A percentile compares a stretch with the other conserved stretches of the same genome.
phyloP scores from a whole-genome alignment of 2,329 filamentous ascomycete species.

The Aspergillus fischeri region DNA sequence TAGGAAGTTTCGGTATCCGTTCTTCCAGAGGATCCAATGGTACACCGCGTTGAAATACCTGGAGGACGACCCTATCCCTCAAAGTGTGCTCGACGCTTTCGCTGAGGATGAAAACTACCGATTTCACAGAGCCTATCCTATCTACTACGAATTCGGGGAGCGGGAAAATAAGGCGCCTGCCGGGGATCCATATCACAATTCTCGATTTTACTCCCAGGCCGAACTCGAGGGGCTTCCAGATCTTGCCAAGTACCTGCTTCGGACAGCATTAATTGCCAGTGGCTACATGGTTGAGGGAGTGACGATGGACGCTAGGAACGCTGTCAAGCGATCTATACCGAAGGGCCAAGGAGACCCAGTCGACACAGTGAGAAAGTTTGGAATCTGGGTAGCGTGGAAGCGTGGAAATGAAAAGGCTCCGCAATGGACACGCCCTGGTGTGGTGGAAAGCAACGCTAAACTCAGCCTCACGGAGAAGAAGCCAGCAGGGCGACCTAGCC shows the following conservation, averaged over 20 bases:
- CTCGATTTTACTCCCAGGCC: slow-evolving; percentile 59
- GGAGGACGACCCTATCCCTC: slow-evolving; percentile 60
- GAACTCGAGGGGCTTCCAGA: slow-evolving; percentile 60
- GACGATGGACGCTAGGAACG: slow-evolving; percentile 54
- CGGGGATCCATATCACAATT: slow-evolving; percentile 54
- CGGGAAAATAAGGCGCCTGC: slow-evolving; percentile 48
- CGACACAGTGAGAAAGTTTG: slow-evolving; percentile 57
- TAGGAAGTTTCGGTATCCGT: slow-evolving; percentile 62
- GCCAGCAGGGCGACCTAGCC: slow-evolving; percentile 51
- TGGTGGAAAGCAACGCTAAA: slow-evolving; percentile 47
- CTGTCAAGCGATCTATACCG: slow-evolving; percentile 60
- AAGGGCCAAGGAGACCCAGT: slow-evolving; percentile 59
- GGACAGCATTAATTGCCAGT: slow-evolving; percentile 59
- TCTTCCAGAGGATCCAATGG: slow-evolving; percentile 68
- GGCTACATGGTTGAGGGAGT: slow-evolving; percentile 58
- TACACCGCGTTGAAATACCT: slow-evolving; percentile 62
- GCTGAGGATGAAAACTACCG: slow-evolving; percentile 49
- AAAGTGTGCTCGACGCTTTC: slow-evolving; percentile 52
- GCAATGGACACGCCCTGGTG: slow-evolving; percentile 58
- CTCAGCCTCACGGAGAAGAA: slow-evolving; percentile 52
- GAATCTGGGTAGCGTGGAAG: slow-evolving; percentile 65
- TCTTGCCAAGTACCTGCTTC: slow-evolving; percentile 57
- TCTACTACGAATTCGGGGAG: slow-evolving; percentile 57
- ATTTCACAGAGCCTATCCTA: slow-evolving; percentile 52
- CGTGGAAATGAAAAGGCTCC: slow-evolving; percentile 60